These are phyloP conservation scores for Allomyces macrogynus DNA, from an alignment of 192 early-diverging fungal species.

Conservation along the genomic window DNA sequence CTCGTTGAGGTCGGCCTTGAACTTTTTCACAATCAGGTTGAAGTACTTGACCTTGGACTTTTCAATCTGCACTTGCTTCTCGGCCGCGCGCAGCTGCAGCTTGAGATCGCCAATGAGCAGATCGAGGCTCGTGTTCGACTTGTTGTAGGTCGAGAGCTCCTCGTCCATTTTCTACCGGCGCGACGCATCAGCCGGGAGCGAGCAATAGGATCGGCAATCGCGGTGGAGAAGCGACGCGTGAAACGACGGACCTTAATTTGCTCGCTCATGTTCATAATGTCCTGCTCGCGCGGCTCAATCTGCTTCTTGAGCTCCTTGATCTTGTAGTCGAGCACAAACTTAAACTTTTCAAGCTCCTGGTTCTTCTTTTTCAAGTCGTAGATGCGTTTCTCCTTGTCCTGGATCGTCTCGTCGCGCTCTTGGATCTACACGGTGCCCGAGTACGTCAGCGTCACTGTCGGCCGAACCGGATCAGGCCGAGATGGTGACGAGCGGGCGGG, in stretches of 20 bases:
- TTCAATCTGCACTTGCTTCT: slow-evolving; percentile 33
- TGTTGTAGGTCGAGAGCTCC: slow-evolving; percentile 35
- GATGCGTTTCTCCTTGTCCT: slow-evolving; percentile 41
- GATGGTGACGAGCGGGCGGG: too few relatives aligned
- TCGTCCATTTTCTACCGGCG: slow-evolving; percentile 29
- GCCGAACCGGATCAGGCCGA: too few relatives aligned
- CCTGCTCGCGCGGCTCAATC: slow-evolving; percentile 36
- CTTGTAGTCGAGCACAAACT: slow-evolving; percentile 45
- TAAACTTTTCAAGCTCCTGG: slow-evolving; percentile 48
- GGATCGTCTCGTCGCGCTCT: slow-evolving; percentile 40
- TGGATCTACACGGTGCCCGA: slow-evolving; percentile 24
- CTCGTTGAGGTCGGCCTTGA: slow-evolving; percentile 35
- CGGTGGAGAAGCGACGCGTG: too few relatives aligned
- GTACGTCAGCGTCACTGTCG: too few relatives aligned
- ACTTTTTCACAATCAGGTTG: slow-evolving; percentile 19
- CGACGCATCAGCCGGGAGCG: not conserved
- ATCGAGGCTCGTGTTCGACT: slow-evolving; percentile 29
- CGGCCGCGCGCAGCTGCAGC: slow-evolving; percentile 30
- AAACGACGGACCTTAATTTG: slow-evolving; percentile 27
- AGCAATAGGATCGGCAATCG: too few relatives aligned
- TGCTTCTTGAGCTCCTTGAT: slow-evolving; percentile 44
- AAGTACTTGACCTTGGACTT: slow-evolving; percentile 14
- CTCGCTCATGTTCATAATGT: slow-evolving; percentile 35
- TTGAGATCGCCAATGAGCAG: slow-evolving; percentile 32
- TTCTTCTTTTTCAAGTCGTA: slow-evolving; percentile 49